Percentiles rank a stretch among this genome's conserved stretches.
Evolutionary conservation across 164 flowering plant species (phyloP).

Genomic region (Sedum album): DNA sequence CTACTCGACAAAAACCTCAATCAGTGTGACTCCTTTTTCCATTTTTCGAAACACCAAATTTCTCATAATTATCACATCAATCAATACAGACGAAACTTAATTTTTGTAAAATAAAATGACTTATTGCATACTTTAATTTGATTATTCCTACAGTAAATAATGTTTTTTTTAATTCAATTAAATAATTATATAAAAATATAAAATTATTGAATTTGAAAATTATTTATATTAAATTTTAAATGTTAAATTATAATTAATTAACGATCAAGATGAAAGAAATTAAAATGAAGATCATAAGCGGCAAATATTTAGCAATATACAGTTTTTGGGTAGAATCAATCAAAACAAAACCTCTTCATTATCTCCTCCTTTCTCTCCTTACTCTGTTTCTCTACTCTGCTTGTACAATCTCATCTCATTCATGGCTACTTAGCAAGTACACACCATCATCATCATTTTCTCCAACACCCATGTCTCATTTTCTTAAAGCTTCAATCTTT

Average conservation of each 20-base stretch:
- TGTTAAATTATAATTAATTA: too few relatives aligned
- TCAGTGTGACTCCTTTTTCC: not conserved
- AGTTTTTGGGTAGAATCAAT: not conserved
- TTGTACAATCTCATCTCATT: not conserved
- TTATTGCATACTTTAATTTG: too few relatives aligned
- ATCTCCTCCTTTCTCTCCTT: not conserved
- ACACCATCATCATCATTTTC: conserved; percentile 7
- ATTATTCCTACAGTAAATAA: too few relatives aligned
- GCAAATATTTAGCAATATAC: conserved; percentile 3
- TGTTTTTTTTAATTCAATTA: too few relatives aligned
- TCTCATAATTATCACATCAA: not conserved
- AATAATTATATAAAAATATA: not conserved
- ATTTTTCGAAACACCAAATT: not conserved
- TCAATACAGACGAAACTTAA: too few relatives aligned
- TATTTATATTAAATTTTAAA: too few relatives aligned
- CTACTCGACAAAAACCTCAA: conserved; percentile 2
- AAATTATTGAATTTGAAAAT: too few relatives aligned
- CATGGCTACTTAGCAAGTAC: not conserved
- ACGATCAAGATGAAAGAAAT: not conserved
- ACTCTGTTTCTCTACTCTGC: not conserved
- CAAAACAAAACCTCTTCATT: not conserved
- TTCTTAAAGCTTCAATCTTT: not conserved
- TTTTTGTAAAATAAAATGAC: too few relatives aligned
- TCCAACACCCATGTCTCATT: too few relatives aligned
- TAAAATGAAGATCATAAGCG: not conserved